phyloP scores from a whole-genome alignment of 179 eudicot genomes.

The Spinacia oleracea region DNA sequence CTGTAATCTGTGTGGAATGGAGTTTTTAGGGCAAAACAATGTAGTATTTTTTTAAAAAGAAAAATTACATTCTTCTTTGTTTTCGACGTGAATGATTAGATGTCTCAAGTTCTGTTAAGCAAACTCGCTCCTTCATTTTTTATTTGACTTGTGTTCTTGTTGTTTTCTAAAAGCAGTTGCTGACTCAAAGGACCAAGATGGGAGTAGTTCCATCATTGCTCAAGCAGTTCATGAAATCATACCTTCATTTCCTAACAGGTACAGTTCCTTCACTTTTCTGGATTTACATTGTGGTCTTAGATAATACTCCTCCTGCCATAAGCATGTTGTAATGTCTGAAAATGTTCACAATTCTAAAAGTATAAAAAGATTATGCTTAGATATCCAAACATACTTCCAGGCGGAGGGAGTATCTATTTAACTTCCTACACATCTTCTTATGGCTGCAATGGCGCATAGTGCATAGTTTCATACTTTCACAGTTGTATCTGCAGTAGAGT shows the following conservation, averaged over 20 bases:
- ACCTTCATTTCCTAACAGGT: slow-evolving; percentile 49
- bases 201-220: slow-evolving; percentile 33
- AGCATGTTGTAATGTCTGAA: neutral
- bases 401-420: neutral
- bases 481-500: neutral
- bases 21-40: neutral
- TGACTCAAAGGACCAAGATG: slow-evolving; percentile 24
- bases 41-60: neutral
- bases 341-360: neutral
- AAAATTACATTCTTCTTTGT: neutral
- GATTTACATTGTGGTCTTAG: neutral
- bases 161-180: slow-evolving; percentile 10
- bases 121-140: neutral
- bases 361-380: no score
- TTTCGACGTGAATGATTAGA: neutral
- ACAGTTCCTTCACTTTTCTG: slow-evolving; percentile 7
- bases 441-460: neutral
- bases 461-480: neutral
- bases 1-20: no score
- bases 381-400: no score
- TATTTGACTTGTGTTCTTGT: neutral
- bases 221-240: slow-evolving; percentile 44
- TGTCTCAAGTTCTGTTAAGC: neutral
- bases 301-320: neutral
- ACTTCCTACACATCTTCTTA: neutral